A percentile compares a stretch with the other conserved stretches of the same genome.
Evolutionary conservation across 2,329 filamentous ascomycete genomes (phyloP).

Genomic region (Fusarium sp.): DNA sequence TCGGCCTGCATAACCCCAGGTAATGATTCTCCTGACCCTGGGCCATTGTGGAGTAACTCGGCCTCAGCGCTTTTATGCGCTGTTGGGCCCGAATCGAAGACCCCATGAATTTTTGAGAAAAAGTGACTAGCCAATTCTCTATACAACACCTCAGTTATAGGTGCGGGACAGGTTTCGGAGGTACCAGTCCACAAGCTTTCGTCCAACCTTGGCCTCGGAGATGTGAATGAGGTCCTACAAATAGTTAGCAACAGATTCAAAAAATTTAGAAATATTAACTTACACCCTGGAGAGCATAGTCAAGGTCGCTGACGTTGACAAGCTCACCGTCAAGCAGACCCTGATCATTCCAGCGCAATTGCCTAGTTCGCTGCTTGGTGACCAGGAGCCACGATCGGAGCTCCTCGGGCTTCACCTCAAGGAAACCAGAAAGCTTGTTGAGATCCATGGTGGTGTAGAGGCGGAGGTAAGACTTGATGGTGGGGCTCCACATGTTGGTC

Average conservation of each 20-base stretch:
- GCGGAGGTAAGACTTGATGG: slow-evolving; percentile 97
- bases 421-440: slow-evolving; percentile 96
- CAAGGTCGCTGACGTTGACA: slow-evolving; percentile 92
- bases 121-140: slow-evolving; percentile 43
- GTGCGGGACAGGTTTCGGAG: slow-evolving; percentile 95
- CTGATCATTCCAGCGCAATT: slow-evolving; percentile 91
- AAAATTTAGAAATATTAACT: slow-evolving; percentile 53
- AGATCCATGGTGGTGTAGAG: slow-evolving; percentile 99
- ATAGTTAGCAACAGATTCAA: slow-evolving; percentile 7
- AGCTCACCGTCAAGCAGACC: slow-evolving; percentile 91
- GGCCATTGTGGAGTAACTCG: slow-evolving; percentile 26
- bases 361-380: slow-evolving; percentile 98
- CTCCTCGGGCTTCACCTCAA: slow-evolving; percentile 97
- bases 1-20: slow-evolving; percentile 49
- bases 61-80: slow-evolving; percentile 13
- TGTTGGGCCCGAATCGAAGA: slow-evolving; percentile 26
- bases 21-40: slow-evolving; percentile 36
- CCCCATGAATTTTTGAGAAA: slow-evolving; percentile 36
- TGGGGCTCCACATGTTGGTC: slow-evolving; percentile 98
- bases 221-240: slow-evolving; percentile 93
- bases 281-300: slow-evolving; percentile 96
- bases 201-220: slow-evolving; percentile 97
- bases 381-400: slow-evolving; percentile 93
- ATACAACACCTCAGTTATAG: slow-evolving; percentile 68
- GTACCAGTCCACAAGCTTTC: slow-evolving; percentile 99